These are phyloP conservation scores for Apiospora aurea DNA, from an alignment of 2,329 filamentous ascomycete species.

Conservation along the genomic window DNA sequence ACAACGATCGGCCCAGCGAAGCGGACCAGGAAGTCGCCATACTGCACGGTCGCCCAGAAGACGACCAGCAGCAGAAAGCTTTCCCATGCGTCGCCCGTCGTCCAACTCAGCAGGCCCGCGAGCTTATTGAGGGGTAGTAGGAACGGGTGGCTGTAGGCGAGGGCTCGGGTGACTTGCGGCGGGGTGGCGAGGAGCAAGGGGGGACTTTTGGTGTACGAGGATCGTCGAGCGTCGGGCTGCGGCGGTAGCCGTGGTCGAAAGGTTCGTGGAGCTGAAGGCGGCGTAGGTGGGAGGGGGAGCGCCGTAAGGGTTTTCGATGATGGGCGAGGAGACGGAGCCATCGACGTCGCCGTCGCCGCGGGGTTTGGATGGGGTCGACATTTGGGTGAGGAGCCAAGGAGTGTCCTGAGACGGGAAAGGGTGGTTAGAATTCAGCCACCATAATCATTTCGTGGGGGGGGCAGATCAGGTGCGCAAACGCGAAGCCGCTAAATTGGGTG, in stretches of 20 bases:
- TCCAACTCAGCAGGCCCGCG: conserved; percentile 90
- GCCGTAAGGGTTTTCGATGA: conserved; percentile 39
- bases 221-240: conserved; percentile 87
- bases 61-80: conserved; percentile 86
- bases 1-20: conserved; percentile 85
- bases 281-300: conserved; percentile 76
- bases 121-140: conserved; percentile 87
- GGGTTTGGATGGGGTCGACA: conserved; percentile 53
- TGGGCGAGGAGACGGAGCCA: conserved; percentile 40
- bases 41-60: conserved; percentile 88
- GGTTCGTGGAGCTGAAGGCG: conserved; percentile 85
- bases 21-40: conserved; percentile 83
- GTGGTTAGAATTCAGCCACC: conserved; percentile 10
- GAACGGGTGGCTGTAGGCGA: conserved; percentile 96
- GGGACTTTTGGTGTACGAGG: conserved; percentile 95
- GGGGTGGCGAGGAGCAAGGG: conserved; percentile 92
- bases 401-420: conserved; percentile 44
- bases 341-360: conserved; percentile 42
- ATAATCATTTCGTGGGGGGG: background rate
- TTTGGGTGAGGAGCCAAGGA: conserved; percentile 63
- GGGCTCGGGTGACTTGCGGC: conserved; percentile 89
- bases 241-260: conserved; percentile 67
- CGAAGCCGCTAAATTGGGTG: background rate
- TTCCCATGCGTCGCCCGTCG: conserved; percentile 92
- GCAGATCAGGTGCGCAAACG: background rate